phyloP scores from a whole-genome alignment of 768 basidiomycete species.

The Lentinula aciculospora region DNA sequence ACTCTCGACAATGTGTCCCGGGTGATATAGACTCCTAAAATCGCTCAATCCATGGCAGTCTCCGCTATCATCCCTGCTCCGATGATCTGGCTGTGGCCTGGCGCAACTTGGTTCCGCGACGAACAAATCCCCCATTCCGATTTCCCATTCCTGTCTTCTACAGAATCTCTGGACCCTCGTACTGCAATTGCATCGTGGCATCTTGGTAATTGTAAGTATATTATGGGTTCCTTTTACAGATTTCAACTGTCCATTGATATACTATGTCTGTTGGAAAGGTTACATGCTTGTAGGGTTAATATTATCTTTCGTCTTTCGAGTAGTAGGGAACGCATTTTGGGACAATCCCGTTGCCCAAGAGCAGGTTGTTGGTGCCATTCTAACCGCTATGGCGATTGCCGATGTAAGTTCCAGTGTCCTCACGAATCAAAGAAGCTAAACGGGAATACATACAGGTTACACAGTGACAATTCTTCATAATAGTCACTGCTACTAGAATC shows the following conservation, averaged over 20 bases:
- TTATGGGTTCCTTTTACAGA: not conserved
- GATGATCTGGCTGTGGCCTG: conserved; percentile 44
- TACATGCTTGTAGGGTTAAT: conserved; percentile 59
- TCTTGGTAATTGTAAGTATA: conserved; percentile 48
- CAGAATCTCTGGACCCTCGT: conserved; percentile 34
- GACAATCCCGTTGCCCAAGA: conserved; percentile 59
- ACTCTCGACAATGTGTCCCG: no score
- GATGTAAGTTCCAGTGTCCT: conserved; percentile 43
- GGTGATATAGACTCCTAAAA: no score
- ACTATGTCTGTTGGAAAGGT: conserved; percentile 26
- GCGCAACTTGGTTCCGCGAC: conserved; percentile 55
- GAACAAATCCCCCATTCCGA: conserved; percentile 42
- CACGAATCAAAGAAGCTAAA: not conserved
- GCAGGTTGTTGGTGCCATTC: conserved; percentile 55
- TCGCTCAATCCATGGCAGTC: no score
- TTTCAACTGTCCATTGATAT: not conserved
- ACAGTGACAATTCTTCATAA: conserved; percentile 39
- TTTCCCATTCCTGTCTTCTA: conserved; percentile 10
- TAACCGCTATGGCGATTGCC: conserved; percentile 59
- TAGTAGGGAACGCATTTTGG: conserved; percentile 52
- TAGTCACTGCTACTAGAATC: not conserved
- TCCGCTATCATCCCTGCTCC: conserved; percentile 45
- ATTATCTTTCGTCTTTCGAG: conserved; percentile 62
- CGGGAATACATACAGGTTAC: conserved; percentile 35
- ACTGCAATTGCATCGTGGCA: conserved; percentile 56